phyloP scores from a whole-genome alignment of 805 yeast species.

The Wickerhamomyces ciferrii region DNA sequence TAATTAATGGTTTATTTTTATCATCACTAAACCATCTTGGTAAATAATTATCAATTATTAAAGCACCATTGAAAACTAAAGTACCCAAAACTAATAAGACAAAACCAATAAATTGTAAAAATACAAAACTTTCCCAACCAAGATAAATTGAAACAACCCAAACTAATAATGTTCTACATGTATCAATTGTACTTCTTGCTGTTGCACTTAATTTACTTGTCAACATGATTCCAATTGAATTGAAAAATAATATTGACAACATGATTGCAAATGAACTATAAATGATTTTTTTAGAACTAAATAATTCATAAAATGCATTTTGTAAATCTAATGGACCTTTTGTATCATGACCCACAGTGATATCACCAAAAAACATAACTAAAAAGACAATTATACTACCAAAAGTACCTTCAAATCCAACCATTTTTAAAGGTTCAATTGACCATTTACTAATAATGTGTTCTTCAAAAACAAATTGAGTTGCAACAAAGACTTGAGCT shows the following conservation, averaged over 20 bases:
- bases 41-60: slow-evolving; percentile 44
- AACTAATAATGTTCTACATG: slow-evolving; percentile 68
- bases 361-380: slow-evolving; percentile 39
- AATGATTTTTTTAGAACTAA: slow-evolving; percentile 37
- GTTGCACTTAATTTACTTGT: slow-evolving; percentile 69
- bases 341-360: slow-evolving; percentile 31
- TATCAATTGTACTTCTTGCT: slow-evolving; percentile 72
- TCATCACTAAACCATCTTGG: slow-evolving; percentile 41
- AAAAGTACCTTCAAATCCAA: slow-evolving; percentile 70
- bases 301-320: slow-evolving; percentile 44
- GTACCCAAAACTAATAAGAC: slow-evolving; percentile 64
- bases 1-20: slow-evolving; percentile 18
- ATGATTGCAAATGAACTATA: slow-evolving; percentile 56
- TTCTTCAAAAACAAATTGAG: slow-evolving; percentile 78
- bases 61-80: slow-evolving; percentile 64
- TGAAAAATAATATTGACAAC: slow-evolving; percentile 68
- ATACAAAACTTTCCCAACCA: slow-evolving; percentile 72
- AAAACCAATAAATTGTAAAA: slow-evolving; percentile 64
- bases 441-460: slow-evolving; percentile 49
- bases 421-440: slow-evolving; percentile 58
- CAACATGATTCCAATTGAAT: slow-evolving; percentile 66
- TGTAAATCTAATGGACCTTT: slow-evolving; percentile 48
- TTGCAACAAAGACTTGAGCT: slow-evolving; percentile 66
- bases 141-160: slow-evolving; percentile 65
- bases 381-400: slow-evolving; percentile 45